Conservation (phyloP, 768 basidiomycete species). For the Mycena sanguinolenta region DNA sequence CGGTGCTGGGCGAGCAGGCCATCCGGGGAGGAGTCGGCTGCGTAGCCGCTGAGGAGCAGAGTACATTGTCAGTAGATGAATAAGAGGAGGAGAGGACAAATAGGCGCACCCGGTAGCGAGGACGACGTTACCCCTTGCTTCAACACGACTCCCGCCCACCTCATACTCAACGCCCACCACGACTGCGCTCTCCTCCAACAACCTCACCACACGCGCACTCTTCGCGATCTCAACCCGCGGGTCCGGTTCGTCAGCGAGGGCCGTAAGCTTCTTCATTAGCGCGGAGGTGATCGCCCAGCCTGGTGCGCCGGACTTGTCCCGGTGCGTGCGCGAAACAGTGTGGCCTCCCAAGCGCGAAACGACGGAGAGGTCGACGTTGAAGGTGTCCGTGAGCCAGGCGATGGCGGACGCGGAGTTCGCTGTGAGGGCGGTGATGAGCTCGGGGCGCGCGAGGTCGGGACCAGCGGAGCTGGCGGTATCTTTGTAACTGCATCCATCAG, state of each 20-base stretch:
- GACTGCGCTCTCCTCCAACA: slow-evolving; percentile 36
- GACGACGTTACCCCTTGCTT: slow-evolving; percentile 36
- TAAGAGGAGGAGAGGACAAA: no score
- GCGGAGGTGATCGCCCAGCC: slow-evolving; percentile 45
- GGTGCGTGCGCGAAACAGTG: slow-evolving; percentile 40
- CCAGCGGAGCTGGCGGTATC: slow-evolving; percentile 42
- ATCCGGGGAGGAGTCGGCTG: slow-evolving; percentile 40
- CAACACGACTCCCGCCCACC: slow-evolving; percentile 15
- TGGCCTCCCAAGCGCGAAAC: slow-evolving; percentile 44
- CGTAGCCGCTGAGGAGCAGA: slow-evolving; percentile 37
- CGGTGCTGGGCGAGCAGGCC: slow-evolving; percentile 40
- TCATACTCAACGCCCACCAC: slow-evolving; percentile 45
- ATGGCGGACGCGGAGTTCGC: slow-evolving; percentile 43
- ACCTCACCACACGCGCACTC: slow-evolving; percentile 38
- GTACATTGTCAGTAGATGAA: not conserved
- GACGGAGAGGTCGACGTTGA: slow-evolving; percentile 43
- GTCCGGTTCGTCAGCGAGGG: not conserved
- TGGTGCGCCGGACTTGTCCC: slow-evolving; percentile 42
- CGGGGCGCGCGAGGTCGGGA: slow-evolving; percentile 35
- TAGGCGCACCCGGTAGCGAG: slow-evolving; percentile 41
- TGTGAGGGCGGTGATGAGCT: slow-evolving; percentile 43
- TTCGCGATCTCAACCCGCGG: slow-evolving; percentile 38
- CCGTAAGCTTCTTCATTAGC: slow-evolving; percentile 40
- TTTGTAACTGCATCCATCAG: slow-evolving; percentile 26
- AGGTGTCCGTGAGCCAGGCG: slow-evolving; percentile 40